Conservation (phyloP, 1,139 yeast species). For the Magnusiomyces tetraspermus region DNA sequence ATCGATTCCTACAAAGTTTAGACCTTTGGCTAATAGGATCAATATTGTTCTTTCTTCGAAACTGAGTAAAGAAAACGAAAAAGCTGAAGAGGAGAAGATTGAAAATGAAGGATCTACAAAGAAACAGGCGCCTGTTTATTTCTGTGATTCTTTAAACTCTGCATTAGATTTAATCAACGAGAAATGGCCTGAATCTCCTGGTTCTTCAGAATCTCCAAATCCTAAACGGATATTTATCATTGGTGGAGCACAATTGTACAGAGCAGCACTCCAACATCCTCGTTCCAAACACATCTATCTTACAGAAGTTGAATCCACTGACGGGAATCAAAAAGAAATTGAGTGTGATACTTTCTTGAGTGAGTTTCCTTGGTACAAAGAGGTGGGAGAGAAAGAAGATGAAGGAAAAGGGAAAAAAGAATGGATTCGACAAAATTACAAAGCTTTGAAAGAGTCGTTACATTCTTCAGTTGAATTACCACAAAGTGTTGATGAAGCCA, state of each 20-base stretch:
- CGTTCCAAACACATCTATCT: slow-evolving; percentile 51
- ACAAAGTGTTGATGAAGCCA: slow-evolving; percentile 15
- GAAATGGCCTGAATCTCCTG: slow-evolving; percentile 7
- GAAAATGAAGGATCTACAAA: slow-evolving; percentile 15
- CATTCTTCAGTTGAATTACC: slow-evolving; percentile 32
- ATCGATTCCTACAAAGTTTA: slow-evolving; percentile 71
- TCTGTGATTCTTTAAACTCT: slow-evolving; percentile 38
- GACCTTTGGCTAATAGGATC: slow-evolving; percentile 69
- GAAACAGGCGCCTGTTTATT: slow-evolving; percentile 38
- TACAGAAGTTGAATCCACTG: slow-evolving; percentile 48
- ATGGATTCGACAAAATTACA: slow-evolving; percentile 29
- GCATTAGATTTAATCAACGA: slow-evolving; percentile 21
- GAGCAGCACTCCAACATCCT: slow-evolving; percentile 40
- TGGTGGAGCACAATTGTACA: slow-evolving; percentile 89
- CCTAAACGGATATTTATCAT: slow-evolving; percentile 53
- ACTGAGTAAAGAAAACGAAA: slow-evolving; percentile 17
- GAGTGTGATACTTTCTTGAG: slow-evolving; percentile 58
- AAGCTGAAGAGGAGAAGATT: slow-evolving; percentile 21
- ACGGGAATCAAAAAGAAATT: slow-evolving; percentile 7
- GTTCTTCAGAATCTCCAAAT: slow-evolving; percentile 19
- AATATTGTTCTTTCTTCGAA: slow-evolving; percentile 67
- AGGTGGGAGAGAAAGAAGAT: slow-evolving; percentile 7
- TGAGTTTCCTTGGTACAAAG: slow-evolving; percentile 26
- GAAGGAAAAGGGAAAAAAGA: slow-evolving; percentile 24
- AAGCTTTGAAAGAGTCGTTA: slow-evolving; percentile 37